Percentiles rank a stretch among this genome's conserved stretches.
phyloP scores from a whole-genome alignment of 768 basidiomycete genomes.

The Serendipita vermifera region DNA sequence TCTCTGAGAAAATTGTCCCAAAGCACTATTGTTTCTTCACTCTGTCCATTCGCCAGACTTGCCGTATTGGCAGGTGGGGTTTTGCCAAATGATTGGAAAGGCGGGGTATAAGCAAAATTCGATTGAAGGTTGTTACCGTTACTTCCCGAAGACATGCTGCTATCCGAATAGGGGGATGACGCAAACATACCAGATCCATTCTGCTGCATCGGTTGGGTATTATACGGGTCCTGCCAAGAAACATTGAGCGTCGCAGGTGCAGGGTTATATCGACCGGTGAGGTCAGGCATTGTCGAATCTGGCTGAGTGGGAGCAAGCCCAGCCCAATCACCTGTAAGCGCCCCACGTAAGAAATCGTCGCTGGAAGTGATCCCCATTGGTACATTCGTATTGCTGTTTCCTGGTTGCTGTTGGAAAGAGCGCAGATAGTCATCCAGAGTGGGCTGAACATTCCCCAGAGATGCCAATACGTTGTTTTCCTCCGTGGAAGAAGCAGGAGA shows the following conservation, averaged over 20 bases:
- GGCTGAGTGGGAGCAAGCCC: too few relatives aligned
- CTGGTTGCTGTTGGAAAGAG: background rate
- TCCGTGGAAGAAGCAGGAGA: background rate
- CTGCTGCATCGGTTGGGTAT: too few relatives aligned
- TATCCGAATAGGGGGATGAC: too few relatives aligned
- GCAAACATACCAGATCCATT: too few relatives aligned
- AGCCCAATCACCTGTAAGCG: background rate
- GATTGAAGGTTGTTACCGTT: background rate
- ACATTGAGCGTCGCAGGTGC: too few relatives aligned
- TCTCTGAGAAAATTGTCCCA: background rate
- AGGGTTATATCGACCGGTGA: too few relatives aligned
- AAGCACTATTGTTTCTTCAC: background rate
- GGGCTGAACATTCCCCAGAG: background rate
- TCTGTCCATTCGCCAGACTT: too few relatives aligned
- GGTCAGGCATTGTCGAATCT: too few relatives aligned
- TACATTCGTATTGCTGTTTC: background rate
- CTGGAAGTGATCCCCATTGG: conserved; percentile 3
- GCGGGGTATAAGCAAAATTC: too few relatives aligned
- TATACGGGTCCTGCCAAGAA: too few relatives aligned
- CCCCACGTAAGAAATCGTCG: background rate
- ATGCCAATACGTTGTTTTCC: background rate
- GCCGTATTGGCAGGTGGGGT: too few relatives aligned
- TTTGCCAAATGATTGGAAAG: background rate
- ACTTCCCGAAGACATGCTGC: too few relatives aligned
- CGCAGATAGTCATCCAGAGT: background rate